phyloP scores from a whole-genome alignment of 1,284 basidiomycete genomes.

The Naganishia albida region DNA sequence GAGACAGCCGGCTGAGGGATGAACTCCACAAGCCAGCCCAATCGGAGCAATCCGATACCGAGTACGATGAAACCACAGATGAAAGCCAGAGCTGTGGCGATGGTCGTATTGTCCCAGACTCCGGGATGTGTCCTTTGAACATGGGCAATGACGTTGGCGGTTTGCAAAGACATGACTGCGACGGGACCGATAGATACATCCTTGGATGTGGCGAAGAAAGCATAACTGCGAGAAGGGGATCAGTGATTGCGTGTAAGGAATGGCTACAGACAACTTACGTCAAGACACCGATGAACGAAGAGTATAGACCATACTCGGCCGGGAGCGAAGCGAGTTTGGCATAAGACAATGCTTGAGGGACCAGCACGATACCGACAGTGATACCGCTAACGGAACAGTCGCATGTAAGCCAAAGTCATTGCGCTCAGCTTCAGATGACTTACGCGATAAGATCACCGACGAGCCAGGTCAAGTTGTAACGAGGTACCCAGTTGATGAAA shows the following conservation, averaged over 20 bases:
- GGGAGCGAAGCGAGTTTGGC: slow-evolving; percentile 78
- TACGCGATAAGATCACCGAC: slow-evolving; percentile 74
- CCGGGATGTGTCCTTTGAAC: slow-evolving; percentile 58
- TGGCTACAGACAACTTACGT: slow-evolving; percentile 68
- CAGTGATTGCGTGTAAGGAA: slow-evolving; percentile 41
- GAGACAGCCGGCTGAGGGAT: slow-evolving; percentile 78
- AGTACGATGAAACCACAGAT: slow-evolving; percentile 92
- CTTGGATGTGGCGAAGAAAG: slow-evolving; percentile 74
- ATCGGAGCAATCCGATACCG: slow-evolving; percentile 81
- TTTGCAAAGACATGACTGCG: slow-evolving; percentile 93
- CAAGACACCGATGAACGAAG: slow-evolving; percentile 78
- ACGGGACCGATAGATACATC: slow-evolving; percentile 95
- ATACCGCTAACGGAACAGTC: slow-evolving; percentile 57
- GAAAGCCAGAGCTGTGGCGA: slow-evolving; percentile 83
- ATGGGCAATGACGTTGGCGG: slow-evolving; percentile 74
- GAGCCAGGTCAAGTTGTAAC: slow-evolving; percentile 65
- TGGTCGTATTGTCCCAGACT: slow-evolving; percentile 66
- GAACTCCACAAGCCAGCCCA: slow-evolving; percentile 96
- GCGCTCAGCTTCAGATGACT: slow-evolving; percentile 34
- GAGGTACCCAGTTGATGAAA: slow-evolving; percentile 74
- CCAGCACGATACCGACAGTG: slow-evolving; percentile 87
- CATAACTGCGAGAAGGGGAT: slow-evolving; percentile 41
- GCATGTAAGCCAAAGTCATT: background rate
- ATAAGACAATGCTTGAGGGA: slow-evolving; percentile 71
- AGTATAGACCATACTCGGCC: slow-evolving; percentile 90